A percentile compares a stretch with the other conserved stretches of the same genome.
Evolutionary conservation across 306 rosid genomes (phyloP).

Genomic region (Datisca glomerata): DNA sequence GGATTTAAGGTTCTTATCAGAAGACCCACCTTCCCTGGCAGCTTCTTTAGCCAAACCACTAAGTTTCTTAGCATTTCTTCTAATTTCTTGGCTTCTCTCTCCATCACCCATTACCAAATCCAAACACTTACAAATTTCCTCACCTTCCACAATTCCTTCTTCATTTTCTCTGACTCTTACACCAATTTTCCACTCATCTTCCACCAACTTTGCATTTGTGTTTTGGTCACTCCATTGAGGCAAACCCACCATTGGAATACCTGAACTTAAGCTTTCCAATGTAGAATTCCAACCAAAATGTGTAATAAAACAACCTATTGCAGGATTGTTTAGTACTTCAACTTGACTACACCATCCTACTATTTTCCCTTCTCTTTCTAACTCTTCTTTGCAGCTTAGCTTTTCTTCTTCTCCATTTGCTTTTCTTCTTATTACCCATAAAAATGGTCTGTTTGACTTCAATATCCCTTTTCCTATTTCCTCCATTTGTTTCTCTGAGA

Average conservation of each 20-base stretch:
- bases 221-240: conserved; percentile 11
- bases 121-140: conserved; percentile 14
- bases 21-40: conserved; percentile 18
- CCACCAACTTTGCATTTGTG: conserved; percentile 11
- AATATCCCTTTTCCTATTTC: conserved; percentile 6
- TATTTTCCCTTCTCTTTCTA: conserved; percentile 7
- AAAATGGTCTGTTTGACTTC: neutral
- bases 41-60: conserved; percentile 15
- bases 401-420: neutral
- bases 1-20: conserved; percentile 5
- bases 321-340: neutral
- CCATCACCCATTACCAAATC: conserved; percentile 9
- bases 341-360: conserved; percentile 11
- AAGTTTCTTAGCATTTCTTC: conserved; percentile 24
- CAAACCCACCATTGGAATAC: conserved; percentile 15
- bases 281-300: conserved; percentile 16
- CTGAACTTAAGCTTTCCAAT: conserved; percentile 5
- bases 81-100: conserved; percentile 13
- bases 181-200: conserved; percentile 4
- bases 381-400: conserved; percentile 10
- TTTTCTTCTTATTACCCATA: conserved; percentile 13
- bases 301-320: conserved; percentile 3
- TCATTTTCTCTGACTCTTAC: conserved; percentile 3
- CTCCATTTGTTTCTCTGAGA: conserved; percentile 4
- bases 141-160: conserved; percentile 3